Percentiles rank a stretch among this genome's conserved stretches.
phyloP scores from a whole-genome alignment of 441 rosid genomes.

The Erodium trifolium region DNA sequence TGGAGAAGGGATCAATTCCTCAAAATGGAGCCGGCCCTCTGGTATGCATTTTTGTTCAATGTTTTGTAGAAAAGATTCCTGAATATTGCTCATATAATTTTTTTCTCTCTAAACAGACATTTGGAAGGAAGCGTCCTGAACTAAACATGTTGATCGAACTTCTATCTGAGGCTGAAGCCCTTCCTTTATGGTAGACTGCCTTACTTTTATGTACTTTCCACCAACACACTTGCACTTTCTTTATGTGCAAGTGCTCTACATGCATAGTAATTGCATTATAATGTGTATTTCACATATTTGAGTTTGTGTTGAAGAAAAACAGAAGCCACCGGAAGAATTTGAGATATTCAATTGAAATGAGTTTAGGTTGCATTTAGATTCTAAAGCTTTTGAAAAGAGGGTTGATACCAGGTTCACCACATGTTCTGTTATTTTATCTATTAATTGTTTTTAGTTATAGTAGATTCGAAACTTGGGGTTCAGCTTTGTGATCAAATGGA shows the following conservation, averaged over 20 bases:
- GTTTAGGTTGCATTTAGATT: background rate
- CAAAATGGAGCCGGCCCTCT: slow-evolving; percentile 25
- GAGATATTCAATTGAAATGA: background rate
- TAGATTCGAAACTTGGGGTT: background rate
- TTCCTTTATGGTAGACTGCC: slow-evolving; percentile 33
- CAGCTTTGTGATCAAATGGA: background rate
- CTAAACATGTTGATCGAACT: slow-evolving; percentile 32
- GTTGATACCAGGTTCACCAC: background rate
- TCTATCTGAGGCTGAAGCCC: slow-evolving; percentile 34
- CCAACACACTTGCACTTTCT: background rate
- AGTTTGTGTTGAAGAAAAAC: background rate
- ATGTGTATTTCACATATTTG: slow-evolving; percentile 1
- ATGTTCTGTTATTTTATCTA: background rate
- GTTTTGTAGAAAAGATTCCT: slow-evolving; percentile 16
- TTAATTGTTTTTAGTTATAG: background rate
- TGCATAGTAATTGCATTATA: background rate
- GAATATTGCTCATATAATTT: slow-evolving; percentile 10
- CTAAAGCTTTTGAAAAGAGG: background rate
- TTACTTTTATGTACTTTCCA: background rate
- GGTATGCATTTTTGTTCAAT: slow-evolving; percentile 30
- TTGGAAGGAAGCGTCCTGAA: slow-evolving; percentile 31
- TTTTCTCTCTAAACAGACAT: slow-evolving; percentile 28
- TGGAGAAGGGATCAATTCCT: slow-evolving; percentile 24
- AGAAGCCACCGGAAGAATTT: background rate
- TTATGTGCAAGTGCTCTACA: background rate